Evolutionary conservation across 768 basidiomycete genomes (phyloP).

Genomic region (Phylloporus sp.): DNA sequence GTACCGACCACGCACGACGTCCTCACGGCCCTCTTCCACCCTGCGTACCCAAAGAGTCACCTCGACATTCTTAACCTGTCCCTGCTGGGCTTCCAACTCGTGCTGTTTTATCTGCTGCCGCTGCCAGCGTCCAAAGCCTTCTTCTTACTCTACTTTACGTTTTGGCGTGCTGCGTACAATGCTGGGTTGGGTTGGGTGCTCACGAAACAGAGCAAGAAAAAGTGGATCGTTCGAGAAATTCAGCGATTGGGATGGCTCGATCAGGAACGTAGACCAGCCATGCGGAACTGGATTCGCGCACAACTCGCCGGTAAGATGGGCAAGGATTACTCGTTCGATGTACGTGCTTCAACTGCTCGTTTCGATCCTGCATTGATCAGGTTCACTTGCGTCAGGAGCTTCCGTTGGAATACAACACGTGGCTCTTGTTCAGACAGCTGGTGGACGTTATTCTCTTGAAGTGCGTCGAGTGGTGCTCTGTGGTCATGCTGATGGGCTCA

Average conservation of each 20-base stretch:
- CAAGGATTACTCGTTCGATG: constrained; percentile 88
- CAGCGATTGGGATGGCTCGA: constrained; percentile 89
- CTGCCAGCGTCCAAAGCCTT: constrained; percentile 51
- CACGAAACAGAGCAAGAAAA: constrained; percentile 91
- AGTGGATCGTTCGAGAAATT: constrained; percentile 85
- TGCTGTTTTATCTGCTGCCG: constrained; percentile 67
- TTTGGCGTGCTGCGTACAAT: constrained; percentile 92
- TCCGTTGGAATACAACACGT: constrained; percentile 91
- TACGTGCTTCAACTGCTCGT: constrained; percentile 35
- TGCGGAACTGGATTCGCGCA: constrained; percentile 77
- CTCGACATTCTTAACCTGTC: constrained; percentile 83
- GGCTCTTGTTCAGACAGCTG: constrained; percentile 93
- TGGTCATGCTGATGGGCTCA: neutral
- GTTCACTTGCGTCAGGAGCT: constrained; percentile 51
- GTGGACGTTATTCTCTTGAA: constrained; percentile 96
- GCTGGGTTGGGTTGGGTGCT: constrained; percentile 91
- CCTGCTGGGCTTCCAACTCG: constrained; percentile 69
- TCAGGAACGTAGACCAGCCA: constrained; percentile 49
- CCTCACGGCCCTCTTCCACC: constrained; percentile 78
- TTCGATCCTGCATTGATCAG: constrained; percentile 4
- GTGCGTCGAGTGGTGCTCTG: constrained; percentile 41
- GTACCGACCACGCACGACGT: constrained; percentile 93
- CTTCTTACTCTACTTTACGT: constrained; percentile 86
- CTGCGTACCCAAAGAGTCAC: constrained; percentile 79
- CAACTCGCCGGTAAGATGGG: constrained; percentile 94